phyloP scores from a whole-genome alignment of 768 basidiomycete genomes.

The Hydnum rufescens region DNA sequence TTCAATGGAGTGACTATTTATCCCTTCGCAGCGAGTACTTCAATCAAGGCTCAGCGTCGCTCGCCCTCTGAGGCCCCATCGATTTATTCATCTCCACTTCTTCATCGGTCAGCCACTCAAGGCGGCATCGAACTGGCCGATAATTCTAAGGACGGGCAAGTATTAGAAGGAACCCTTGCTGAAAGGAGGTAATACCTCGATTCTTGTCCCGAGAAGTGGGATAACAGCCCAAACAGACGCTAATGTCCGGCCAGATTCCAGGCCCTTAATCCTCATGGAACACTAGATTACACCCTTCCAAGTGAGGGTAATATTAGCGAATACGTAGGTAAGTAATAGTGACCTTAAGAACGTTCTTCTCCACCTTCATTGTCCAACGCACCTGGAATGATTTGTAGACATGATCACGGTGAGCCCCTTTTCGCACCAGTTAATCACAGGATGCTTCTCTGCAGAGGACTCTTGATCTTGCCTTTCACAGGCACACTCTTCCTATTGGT shows the following conservation, averaged over 20 bases:
- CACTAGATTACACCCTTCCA: conserved; percentile 24
- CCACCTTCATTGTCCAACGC: neutral
- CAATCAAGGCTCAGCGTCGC: neutral
- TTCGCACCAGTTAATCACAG: neutral
- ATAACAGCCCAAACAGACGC: neutral
- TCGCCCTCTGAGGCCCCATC: neutral
- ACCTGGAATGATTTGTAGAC: neutral
- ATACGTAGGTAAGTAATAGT: conserved; percentile 15
- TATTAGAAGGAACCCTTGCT: conserved; percentile 12
- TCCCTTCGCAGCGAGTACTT: neutral
- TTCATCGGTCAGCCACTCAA: neutral
- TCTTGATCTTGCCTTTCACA: conserved; percentile 13
- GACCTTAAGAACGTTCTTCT: neutral
- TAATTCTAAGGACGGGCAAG: neutral
- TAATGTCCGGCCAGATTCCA: conserved; percentile 17
- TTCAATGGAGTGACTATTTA: too few species aligned
- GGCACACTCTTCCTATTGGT: conserved; percentile 23
- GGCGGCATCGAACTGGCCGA: neutral
- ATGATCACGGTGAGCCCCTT: conserved; percentile 12
- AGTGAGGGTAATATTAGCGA: conserved; percentile 21
- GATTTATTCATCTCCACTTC: neutral
- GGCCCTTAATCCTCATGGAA: conserved; percentile 27
- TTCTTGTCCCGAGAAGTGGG: neutral
- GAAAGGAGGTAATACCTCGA: conserved; percentile 12
- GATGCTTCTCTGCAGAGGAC: neutral